Conservation (phyloP, 208 protist genomes). For the Herpetomonas tarakana region DNA sequence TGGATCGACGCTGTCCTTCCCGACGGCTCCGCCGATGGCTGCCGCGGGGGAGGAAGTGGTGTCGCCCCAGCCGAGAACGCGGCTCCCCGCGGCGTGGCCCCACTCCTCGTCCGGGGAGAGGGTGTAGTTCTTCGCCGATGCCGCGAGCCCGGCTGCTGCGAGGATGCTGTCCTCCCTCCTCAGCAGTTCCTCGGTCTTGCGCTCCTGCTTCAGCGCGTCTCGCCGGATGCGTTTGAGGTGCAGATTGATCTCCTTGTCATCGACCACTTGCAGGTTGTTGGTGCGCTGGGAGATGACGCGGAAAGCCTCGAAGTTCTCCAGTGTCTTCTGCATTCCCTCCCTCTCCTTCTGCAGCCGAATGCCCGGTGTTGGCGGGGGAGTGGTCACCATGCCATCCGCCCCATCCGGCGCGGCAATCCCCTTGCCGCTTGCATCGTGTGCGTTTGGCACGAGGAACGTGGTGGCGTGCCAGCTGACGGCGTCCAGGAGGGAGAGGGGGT, state of each 20-base stretch:
- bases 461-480: slow-evolving; percentile 84
- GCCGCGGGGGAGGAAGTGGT: no score
- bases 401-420: neutral
- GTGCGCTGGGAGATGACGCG: slow-evolving; percentile 87
- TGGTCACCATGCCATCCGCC: slow-evolving; percentile 3
- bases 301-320: slow-evolving; percentile 87
- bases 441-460: slow-evolving; percentile 30
- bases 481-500: slow-evolving; percentile 66
- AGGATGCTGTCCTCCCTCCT: slow-evolving; percentile 69
- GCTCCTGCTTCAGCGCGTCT: slow-evolving; percentile 49
- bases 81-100: neutral
- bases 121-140: slow-evolving; percentile 60
- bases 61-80: neutral
- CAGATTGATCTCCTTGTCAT: slow-evolving; percentile 86
- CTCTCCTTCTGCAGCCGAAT: slow-evolving; percentile 68
- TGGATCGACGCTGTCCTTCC: no score
- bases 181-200: slow-evolving; percentile 41
- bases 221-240: slow-evolving; percentile 64
- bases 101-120: slow-evolving; percentile 15
- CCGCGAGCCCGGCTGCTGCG: slow-evolving; percentile 52
- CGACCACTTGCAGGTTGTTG: slow-evolving; percentile 89
- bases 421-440: neutral
- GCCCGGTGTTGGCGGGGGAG: slow-evolving; percentile 48
- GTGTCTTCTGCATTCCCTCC: slow-evolving; percentile 74
- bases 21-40: no score